Evolutionary conservation across 2,329 filamentous ascomycete species (phyloP).

Genomic region (Trichoderma cornu-damae): DNA sequence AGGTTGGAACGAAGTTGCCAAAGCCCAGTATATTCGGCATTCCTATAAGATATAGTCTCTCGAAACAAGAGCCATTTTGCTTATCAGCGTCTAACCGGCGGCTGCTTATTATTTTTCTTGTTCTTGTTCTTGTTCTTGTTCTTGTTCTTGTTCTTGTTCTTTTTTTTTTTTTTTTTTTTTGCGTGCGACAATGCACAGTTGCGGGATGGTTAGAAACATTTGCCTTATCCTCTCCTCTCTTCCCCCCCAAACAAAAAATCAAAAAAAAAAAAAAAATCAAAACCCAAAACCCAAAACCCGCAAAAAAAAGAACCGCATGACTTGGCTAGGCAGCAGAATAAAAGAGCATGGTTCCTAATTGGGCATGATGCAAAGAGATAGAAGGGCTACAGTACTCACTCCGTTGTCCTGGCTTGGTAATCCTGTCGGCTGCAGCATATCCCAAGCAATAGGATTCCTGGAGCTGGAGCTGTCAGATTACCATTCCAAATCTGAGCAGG

Average conservation of each 20-base stretch:
- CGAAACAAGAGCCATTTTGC: background rate
- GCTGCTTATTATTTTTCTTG: too few relatives aligned
- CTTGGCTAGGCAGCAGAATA: background rate
- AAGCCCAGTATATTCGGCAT: too few relatives aligned
- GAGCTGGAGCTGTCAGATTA: slow-evolving; percentile 4
- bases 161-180: too few relatives aligned
- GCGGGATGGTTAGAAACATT: background rate
- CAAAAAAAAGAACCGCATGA: background rate
- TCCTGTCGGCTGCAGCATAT: background rate
- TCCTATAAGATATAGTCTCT: too few relatives aligned
- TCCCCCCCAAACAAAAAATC: too few relatives aligned
- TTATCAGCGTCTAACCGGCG: too few relatives aligned
- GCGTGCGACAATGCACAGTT: background rate
- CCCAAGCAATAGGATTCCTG: background rate
- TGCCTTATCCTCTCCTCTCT: too few relatives aligned
- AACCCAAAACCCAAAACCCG: too few relatives aligned
- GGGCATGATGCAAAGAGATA: background rate
- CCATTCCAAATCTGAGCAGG: background rate
- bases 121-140: too few relatives aligned
- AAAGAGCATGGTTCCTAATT: background rate
- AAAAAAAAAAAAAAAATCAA: background rate
- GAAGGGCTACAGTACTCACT: background rate
- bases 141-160: too few relatives aligned
- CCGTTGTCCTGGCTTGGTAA: background rate
- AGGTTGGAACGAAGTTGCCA: too few relatives aligned